These are phyloP conservation scores for Leucocoprinus leucothites DNA, from an alignment of 768 basidiomycete species.

Conservation along the genomic window DNA sequence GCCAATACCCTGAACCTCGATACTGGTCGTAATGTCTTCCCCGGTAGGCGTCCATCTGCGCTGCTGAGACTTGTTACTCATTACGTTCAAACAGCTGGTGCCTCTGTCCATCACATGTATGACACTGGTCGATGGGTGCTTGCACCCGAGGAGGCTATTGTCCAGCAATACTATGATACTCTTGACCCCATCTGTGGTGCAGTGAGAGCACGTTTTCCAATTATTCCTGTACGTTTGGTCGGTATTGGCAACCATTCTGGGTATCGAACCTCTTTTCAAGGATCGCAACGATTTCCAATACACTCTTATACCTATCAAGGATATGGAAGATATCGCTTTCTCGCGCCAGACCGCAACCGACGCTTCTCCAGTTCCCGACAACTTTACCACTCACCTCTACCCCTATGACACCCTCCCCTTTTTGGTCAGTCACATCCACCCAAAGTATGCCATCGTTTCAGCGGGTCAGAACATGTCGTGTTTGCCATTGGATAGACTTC, in stretches of 20 bases:
- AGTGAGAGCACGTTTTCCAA: neutral
- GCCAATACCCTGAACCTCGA: slow-evolving; percentile 12
- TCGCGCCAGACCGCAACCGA: slow-evolving; percentile 4
- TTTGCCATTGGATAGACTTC: neutral
- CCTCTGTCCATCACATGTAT: slow-evolving; percentile 5
- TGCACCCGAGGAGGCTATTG: slow-evolving; percentile 1
- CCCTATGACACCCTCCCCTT: slow-evolving; percentile 13
- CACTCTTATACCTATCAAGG: slow-evolving; percentile 6
- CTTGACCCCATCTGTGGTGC: neutral
- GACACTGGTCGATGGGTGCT: slow-evolving; percentile 2
- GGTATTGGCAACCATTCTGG: neutral
- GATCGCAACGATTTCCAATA: slow-evolving; percentile 9
- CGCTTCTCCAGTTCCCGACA: neutral
- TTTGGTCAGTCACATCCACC: slow-evolving; percentile 12
- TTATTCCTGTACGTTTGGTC: slow-evolving; percentile 4
- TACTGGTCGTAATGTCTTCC: slow-evolving; percentile 11
- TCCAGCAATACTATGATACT: slow-evolving; percentile 5
- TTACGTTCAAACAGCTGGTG: slow-evolving; percentile 2
- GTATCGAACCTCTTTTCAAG: slow-evolving; percentile 3
- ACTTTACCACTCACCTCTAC: slow-evolving; percentile 7
- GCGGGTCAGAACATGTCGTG: neutral
- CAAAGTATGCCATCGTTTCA: slow-evolving; percentile 13
- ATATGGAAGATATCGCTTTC: slow-evolving; percentile 7
- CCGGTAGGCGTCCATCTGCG: slow-evolving; percentile 3
- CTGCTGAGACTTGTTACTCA: slow-evolving; percentile 4